These are phyloP conservation scores for Linaria vulgaris DNA, from an alignment of 257 asterid species.

Conservation along the genomic window DNA sequence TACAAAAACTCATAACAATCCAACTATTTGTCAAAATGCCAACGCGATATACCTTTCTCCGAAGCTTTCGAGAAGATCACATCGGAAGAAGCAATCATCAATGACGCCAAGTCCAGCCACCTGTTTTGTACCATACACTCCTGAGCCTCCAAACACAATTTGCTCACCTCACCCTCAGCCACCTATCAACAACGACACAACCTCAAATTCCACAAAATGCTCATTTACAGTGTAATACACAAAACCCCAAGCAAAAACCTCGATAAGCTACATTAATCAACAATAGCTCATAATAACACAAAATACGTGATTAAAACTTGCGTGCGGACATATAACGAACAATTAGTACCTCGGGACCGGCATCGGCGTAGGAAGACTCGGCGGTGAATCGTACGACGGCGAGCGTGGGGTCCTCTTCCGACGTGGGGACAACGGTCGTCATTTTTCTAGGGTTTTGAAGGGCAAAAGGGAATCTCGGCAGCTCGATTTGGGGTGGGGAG, in stretches of 20 bases:
- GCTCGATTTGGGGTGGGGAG: constrained; percentile 23
- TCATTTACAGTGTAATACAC: neutral
- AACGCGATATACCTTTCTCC: constrained; percentile 67
- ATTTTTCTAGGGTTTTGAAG: constrained; percentile 25
- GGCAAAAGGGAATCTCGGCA: constrained; percentile 24
- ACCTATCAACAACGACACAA: constrained; percentile 43
- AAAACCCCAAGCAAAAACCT: neutral
- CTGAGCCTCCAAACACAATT: constrained; percentile 77
- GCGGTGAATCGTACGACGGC: constrained; percentile 81
- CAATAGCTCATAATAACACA: too few species aligned
- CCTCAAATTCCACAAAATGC: neutral
- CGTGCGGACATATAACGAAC: neutral
- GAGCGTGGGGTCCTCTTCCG: constrained; percentile 87
- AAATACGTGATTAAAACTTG: too few species aligned
- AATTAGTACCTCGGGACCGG: constrained; percentile 72
- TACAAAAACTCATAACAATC: neutral
- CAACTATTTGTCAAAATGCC: too few species aligned
- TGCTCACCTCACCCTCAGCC: constrained; percentile 79
- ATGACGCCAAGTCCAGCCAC: constrained; percentile 84
- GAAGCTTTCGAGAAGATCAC: constrained; percentile 80
- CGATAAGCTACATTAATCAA: neutral
- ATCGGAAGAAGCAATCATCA: constrained; percentile 88
- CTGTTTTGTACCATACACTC: constrained; percentile 59
- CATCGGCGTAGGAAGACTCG: constrained; percentile 87
- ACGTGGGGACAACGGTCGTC: constrained; percentile 90